Conservation (phyloP, 177 flowering plant species). For the Vitis hybrid region DNA sequence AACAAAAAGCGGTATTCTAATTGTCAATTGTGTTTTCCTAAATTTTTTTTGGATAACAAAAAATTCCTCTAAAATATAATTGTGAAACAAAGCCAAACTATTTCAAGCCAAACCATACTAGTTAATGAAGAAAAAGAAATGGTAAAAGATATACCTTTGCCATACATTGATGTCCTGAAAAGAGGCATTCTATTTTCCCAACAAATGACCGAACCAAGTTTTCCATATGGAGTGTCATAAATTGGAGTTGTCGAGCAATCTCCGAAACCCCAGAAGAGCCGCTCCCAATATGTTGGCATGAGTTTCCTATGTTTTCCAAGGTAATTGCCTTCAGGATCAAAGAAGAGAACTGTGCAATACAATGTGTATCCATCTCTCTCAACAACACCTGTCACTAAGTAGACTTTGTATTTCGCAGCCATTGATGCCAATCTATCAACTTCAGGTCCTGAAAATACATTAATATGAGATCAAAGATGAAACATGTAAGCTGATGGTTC, state of each 20-base stretch:
- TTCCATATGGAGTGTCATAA: conserved; percentile 81
- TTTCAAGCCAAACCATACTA: too few species aligned
- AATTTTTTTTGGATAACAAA: too few species aligned
- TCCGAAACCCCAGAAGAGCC: conserved; percentile 93
- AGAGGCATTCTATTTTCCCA: conserved; percentile 99
- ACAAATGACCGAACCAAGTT: conserved; percentile 91
- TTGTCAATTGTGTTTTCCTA: too few species aligned
- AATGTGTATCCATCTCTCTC: conserved; percentile 95
- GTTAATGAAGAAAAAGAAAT: too few species aligned
- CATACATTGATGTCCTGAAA: conserved; percentile 89
- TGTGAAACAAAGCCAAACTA: too few species aligned
- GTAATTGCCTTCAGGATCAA: conserved; percentile 82
- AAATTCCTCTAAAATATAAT: too few species aligned
- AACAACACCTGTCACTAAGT: conserved; percentile 83
- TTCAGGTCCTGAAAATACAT: conserved; percentile 65
- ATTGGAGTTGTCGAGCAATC: conserved; percentile 96
- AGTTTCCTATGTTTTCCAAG: conserved; percentile 92
- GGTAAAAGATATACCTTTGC: conserved; percentile 53
- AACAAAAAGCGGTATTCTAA: too few species aligned
- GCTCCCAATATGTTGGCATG: conserved; percentile 92
- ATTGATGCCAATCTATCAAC: conserved; percentile 85
- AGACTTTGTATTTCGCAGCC: conserved; percentile 90
- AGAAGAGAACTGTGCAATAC: conserved; percentile 82
- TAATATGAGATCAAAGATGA: too few species aligned
- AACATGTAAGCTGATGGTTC: too few species aligned